phyloP scores from a whole-genome alignment of 768 basidiomycete genomes.

The Dioszegia crocea region DNA sequence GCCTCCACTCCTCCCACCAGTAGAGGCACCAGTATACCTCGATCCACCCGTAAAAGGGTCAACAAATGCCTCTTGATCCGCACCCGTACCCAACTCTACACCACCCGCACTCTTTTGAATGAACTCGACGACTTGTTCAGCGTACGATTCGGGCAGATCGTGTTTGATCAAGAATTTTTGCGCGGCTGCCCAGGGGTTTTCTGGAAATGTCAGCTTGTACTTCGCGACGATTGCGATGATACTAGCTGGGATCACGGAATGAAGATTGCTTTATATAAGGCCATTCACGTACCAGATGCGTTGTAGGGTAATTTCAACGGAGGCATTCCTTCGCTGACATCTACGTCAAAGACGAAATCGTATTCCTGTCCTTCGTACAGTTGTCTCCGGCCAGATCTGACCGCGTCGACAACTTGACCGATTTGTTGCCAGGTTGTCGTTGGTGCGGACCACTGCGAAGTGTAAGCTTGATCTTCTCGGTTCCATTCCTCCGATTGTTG shows the following conservation, averaged over 20 bases:
- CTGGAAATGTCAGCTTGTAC: constrained; percentile 53
- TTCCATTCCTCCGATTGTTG: not conserved
- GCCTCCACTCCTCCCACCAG: constrained; percentile 3
- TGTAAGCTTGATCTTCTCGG: constrained; percentile 9
- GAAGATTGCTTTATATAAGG: not conserved
- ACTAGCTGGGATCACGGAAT: no score
- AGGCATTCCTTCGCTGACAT: constrained; percentile 86
- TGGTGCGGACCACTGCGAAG: constrained; percentile 69
- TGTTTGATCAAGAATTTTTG: constrained; percentile 79
- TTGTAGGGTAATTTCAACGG: constrained; percentile 94
- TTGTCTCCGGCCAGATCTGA: constrained; percentile 82
- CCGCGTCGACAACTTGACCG: constrained; percentile 92
- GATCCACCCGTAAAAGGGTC: constrained; percentile 83
- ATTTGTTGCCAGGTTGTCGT: constrained; percentile 79
- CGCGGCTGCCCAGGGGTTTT: constrained; percentile 85
- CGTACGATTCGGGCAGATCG: constrained; percentile 73
- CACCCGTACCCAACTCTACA: constrained; percentile 57
- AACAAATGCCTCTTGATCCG: constrained; percentile 58
- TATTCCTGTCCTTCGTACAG: constrained; percentile 91
- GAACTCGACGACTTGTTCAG: constrained; percentile 86
- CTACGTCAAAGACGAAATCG: constrained; percentile 99
- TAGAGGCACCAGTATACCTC: constrained; percentile 31
- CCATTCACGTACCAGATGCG: constrained; percentile 60
- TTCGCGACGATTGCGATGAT: no score
- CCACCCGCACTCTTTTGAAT: constrained; percentile 88